Evolutionary conservation across 2,329 filamentous ascomycete species (phyloP), one percentile per base, ranked within the genome.

Genomic region (Ophiognomonia clavigignenti-juglandacearum): DNA sequence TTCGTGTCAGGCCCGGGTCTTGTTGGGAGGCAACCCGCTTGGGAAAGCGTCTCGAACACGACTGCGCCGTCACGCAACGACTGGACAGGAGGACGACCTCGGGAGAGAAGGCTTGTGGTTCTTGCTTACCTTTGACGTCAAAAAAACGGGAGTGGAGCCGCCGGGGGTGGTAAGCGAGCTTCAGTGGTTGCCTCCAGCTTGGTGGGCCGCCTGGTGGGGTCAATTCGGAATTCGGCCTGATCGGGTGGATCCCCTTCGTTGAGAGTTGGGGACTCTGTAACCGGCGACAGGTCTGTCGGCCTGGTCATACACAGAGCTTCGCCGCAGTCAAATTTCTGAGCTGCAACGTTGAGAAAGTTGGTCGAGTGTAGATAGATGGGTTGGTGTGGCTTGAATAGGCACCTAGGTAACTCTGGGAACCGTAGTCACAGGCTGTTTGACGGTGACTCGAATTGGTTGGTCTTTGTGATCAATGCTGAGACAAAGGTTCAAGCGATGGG

Each of bases 51-150:
- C 46, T 46, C 46, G 39, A 47, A 31, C 27, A 35, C 27, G 24
- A 27, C 23, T 40, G 29, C 39, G 46, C 46, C 46, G 36, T 46
- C 27, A 32, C n/a, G 39, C 20, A 49, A 52, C 34, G 50, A 52
- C 42, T 52, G 50, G 50, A 38, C 41, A 27, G 43, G 24, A 26
- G 24, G 10, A 26, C 6, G n/a, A n/a, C n/a, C n/a, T n/a, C n/a
- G 6, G 24, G 24, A 6, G 24, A 39, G 11, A 37, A 10, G 19
- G 29, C 14, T 9, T 37, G 22, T 40, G 46, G 46, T 52, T 35
- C 46, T 49, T 20, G 24, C 16, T 23, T 22, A 9, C 13, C 8
- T 34, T 9, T 4, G 34, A 41, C 11, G 32, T 16, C 32, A 49
- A 45, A 29, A 23, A 23, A 36, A 35, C 6, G 13, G 31, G 19